Percentiles rank a stretch among this genome's conserved stretches.
Conservation (phyloP, 176 grass and related monocot species). For the Puya raimondii region DNA sequence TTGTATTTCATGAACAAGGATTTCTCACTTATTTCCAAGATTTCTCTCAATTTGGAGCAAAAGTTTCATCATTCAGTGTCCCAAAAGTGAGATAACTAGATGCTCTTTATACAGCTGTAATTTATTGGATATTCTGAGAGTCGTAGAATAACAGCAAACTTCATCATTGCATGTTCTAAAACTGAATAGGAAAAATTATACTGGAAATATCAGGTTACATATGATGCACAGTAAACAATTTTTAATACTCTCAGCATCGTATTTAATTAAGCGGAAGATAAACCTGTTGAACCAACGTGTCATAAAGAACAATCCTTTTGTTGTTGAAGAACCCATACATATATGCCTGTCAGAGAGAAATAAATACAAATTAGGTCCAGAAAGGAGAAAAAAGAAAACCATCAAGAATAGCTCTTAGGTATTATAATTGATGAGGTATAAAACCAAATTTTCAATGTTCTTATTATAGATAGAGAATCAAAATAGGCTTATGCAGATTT, state of each 20-base stretch:
- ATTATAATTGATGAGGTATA: neutral
- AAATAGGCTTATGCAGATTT: no score
- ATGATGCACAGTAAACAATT: no score
- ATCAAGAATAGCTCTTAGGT: neutral
- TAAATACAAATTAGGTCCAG: conserved; percentile 1
- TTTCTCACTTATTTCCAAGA: no score
- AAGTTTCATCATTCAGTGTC: no score
- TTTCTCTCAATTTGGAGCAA: no score
- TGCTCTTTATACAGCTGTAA: neutral
- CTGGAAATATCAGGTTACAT: no score
- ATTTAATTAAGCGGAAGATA: conserved; percentile 3
- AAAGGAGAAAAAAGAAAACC: neutral
- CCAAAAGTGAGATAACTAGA: neutral
- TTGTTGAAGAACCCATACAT: conserved; percentile 99
- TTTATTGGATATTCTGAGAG: neutral
- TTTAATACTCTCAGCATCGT: no score
- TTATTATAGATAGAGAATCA: no score
- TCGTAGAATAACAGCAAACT: neutral
- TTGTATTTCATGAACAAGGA: neutral
- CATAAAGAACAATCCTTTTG: conserved; percentile 96
- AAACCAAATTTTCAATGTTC: neutral
- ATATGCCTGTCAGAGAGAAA: conserved; percentile 62
- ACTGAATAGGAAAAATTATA: neutral
- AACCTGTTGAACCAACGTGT: conserved; percentile 99
- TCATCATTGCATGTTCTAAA: neutral